Evolutionary conservation across 305 asterid genomes (phyloP).

Genomic region (Salvia sclarea): DNA sequence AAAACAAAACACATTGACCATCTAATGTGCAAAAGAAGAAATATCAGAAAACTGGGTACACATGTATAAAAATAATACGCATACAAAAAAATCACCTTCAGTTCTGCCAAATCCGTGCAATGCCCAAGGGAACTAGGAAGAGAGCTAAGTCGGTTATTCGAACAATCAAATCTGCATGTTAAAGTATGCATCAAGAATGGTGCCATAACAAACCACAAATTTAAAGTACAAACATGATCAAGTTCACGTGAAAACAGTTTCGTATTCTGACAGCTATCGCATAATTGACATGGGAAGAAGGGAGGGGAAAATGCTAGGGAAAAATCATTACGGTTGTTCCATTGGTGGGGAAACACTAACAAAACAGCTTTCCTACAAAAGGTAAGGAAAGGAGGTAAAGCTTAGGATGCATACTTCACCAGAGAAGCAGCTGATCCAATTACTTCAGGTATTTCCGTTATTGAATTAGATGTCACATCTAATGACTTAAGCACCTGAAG

Average conservation of each 20-base stretch:
- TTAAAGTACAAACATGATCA: not conserved
- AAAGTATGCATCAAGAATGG: conserved; percentile 28
- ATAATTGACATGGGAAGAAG: not conserved
- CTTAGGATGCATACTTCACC: conserved; percentile 66
- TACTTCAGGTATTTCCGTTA: conserved; percentile 71
- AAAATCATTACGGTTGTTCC: not conserved
- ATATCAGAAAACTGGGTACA: conserved; percentile 5
- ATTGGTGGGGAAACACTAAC: not conserved
- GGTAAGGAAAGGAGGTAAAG: not conserved
- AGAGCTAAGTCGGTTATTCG: conserved; percentile 65
- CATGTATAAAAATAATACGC: conserved; percentile 4
- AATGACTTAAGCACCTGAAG: conserved; percentile 74
- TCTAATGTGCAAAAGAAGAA: conserved; percentile 10
- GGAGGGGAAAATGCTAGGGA: not conserved
- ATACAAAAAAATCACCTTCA: conserved; percentile 61
- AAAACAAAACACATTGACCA: not conserved
- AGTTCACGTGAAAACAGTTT: conserved; percentile 7
- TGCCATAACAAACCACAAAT: not conserved
- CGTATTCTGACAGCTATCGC: not conserved
- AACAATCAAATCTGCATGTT: conserved; percentile 85
- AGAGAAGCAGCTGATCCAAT: conserved; percentile 76
- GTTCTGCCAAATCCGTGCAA: conserved; percentile 65
- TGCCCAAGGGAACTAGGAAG: conserved; percentile 81
- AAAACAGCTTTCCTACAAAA: not conserved
- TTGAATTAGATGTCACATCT: conserved; percentile 72